Conservation (phyloP, 768 basidiomycete species). For the Leccinum olivaceopallidum region DNA sequence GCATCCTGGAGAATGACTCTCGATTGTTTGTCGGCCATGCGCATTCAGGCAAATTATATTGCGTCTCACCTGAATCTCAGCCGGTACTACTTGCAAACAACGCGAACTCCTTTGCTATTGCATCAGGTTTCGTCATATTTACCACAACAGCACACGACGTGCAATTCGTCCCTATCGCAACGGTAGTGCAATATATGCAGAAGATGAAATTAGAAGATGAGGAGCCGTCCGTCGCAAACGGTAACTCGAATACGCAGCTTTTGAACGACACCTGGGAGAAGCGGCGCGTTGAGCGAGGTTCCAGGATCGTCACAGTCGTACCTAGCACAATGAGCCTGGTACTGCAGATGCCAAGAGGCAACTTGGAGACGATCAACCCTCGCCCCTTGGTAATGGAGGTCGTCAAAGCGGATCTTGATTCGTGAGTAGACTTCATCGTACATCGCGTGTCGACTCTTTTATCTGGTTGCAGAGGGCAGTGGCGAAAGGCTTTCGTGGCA, state of each 20-base stretch:
- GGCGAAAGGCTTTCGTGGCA: slow-evolving; percentile 85
- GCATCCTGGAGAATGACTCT: slow-evolving; percentile 17
- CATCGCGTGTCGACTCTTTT: not conserved
- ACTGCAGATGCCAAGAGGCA: slow-evolving; percentile 97
- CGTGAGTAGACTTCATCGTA: slow-evolving; percentile 35
- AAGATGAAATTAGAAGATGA: slow-evolving; percentile 19
- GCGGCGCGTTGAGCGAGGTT: slow-evolving; percentile 86
- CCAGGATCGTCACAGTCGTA: slow-evolving; percentile 84
- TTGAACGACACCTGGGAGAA: slow-evolving; percentile 53
- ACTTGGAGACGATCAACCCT: slow-evolving; percentile 94
- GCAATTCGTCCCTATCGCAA: slow-evolving; percentile 57
- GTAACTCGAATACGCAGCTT: slow-evolving; percentile 13
- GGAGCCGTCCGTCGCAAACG: slow-evolving; percentile 28
- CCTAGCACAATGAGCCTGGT: slow-evolving; percentile 88
- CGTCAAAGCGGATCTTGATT: slow-evolving; percentile 71
- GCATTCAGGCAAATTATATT: slow-evolving; percentile 54
- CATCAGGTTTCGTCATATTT: slow-evolving; percentile 79
- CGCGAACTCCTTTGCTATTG: slow-evolving; percentile 70
- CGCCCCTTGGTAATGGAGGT: slow-evolving; percentile 88
- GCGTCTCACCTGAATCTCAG: slow-evolving; percentile 35
- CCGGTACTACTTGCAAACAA: slow-evolving; percentile 46
- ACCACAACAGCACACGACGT: slow-evolving; percentile 83
- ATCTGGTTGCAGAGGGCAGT: slow-evolving; percentile 54
- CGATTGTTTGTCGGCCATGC: slow-evolving; percentile 63
- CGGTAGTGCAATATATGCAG: slow-evolving; percentile 11